Base-by-base conservation (phyloP, 805 yeast species). In the Debaryomyces tyrocola region DNA sequence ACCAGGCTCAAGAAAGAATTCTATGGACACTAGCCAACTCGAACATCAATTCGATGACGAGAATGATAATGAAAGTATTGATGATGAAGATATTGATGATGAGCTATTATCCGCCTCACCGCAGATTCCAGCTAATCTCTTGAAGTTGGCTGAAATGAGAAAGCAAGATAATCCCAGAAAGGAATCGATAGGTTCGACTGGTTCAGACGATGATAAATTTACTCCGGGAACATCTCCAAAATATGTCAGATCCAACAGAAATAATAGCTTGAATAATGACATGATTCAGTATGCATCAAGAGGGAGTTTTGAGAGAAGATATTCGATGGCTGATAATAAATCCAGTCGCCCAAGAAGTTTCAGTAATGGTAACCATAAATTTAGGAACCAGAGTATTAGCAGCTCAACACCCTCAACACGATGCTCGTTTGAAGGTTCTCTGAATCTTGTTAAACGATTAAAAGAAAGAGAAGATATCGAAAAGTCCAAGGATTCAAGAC, bases 91-190 rank as follows among this genome's bases (percentile, higher is more conserved):
- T 33, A 53, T 69, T 44, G 76, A 73, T 54, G 74, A 76, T 39
- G 77, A 73, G 29, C 49, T 69, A 18, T 60, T 82, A 20, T 78
- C 84, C 0, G 82, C 81, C 4, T 83, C 88, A 1, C 90, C 90
- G 0, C 87, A 84, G 54, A 83, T 84, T 2, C 90, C 90, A 0
- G 78, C 79, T 29, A 80, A 80, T 38, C 67, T 84, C 14, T 62
- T 84, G 34, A 72, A 77, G 54, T 62, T 78, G 55, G 87, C 75
- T 47, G 88, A 77, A 58, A 71, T 60, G 61, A 66, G 77, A 27
- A 70, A 71, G 57, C 68, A 67, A 47, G 69, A 73, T 50, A 61
- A 67, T 47, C 49, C 59, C 41, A 48, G 57, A 20, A 47, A 47
- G 24, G 41, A 63, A 52, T 60, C 63, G 51, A 64, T 64, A 56